phyloP scores from a whole-genome alignment of 345 rosid species.

The Geranium rotundifolium region DNA sequence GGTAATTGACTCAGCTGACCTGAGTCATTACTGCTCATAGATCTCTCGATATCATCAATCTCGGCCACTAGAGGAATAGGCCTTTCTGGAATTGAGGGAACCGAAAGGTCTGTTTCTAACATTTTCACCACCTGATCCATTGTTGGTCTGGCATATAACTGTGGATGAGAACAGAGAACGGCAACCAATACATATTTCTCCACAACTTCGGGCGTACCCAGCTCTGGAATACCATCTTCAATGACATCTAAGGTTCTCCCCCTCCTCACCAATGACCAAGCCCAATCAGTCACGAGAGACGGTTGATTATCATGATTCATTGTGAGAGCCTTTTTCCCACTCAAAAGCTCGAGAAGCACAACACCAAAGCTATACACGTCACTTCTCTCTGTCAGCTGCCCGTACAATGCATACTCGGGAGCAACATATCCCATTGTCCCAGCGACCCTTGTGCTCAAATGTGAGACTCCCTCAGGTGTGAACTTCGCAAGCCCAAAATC shows the following conservation, averaged over 20 bases:
- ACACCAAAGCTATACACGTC: slow-evolving; percentile 91
- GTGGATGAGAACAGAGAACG: slow-evolving; percentile 78
- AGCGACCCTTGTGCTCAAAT: slow-evolving; percentile 83
- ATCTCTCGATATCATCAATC: slow-evolving; percentile 61
- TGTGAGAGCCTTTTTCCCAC: slow-evolving; percentile 63
- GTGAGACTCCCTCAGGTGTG: slow-evolving; percentile 68
- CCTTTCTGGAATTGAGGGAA: slow-evolving; percentile 73
- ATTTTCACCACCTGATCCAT: slow-evolving; percentile 95
- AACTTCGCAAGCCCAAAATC: slow-evolving; percentile 92
- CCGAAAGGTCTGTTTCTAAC: slow-evolving; percentile 63
- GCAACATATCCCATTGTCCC: slow-evolving; percentile 98
- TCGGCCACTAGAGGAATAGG: slow-evolving; percentile 59
- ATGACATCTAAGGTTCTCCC: slow-evolving; percentile 60
- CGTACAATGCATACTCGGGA: slow-evolving; percentile 87
- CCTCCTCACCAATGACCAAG: slow-evolving; percentile 69
- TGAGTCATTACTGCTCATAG: slow-evolving; percentile 53
- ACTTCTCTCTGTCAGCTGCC: slow-evolving; percentile 75
- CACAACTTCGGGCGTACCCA: slow-evolving; percentile 40
- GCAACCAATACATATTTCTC: slow-evolving; percentile 84
- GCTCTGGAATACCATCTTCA: slow-evolving; percentile 62
- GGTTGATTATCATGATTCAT: slow-evolving; percentile 47
- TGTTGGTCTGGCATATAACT: slow-evolving; percentile 74
- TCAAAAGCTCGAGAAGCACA: slow-evolving; percentile 81
- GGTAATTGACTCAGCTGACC: slow-evolving; percentile 32
- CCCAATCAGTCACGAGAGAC: slow-evolving; percentile 71